Evolutionary conservation across 2,329 filamentous ascomycete genomes (phyloP).

Genomic region (Akanthomyces uredinophilus): DNA sequence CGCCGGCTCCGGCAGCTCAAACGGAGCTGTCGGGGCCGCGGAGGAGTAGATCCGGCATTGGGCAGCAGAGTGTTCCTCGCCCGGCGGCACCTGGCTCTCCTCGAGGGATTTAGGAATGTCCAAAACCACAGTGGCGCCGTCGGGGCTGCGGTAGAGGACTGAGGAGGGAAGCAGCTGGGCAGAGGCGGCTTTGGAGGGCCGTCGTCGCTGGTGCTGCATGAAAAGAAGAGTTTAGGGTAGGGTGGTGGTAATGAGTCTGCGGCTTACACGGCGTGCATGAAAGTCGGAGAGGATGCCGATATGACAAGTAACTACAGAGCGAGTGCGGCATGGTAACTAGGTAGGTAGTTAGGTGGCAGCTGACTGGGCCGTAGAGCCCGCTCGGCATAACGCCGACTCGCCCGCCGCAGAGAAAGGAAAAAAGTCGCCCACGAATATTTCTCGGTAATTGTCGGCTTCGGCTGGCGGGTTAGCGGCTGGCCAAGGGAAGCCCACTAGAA

Average conservation of each 20-base stretch:
- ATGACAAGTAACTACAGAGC: neutral
- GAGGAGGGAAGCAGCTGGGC: conserved; percentile 23
- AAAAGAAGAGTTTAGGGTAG: neutral
- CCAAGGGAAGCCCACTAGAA: neutral
- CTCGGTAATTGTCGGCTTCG: conserved; percentile 15
- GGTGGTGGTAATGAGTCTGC: neutral
- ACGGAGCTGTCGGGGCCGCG: conserved; percentile 39
- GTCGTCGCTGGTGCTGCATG: neutral
- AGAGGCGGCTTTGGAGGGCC: conserved; percentile 1
- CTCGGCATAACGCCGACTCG: conserved; percentile 11
- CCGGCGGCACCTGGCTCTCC: conserved; percentile 51
- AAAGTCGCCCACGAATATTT: neutral
- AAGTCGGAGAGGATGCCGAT: conserved; percentile 2
- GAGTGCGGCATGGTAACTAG: neutral
- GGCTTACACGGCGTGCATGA: conserved; percentile 4
- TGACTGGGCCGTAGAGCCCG: neutral
- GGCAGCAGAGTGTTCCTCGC: conserved; percentile 24
- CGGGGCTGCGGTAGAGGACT: conserved; percentile 29
- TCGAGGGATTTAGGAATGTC: conserved; percentile 69
- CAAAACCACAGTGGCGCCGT: conserved; percentile 50
- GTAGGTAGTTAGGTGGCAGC: no score
- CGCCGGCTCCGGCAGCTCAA: conserved; percentile 45
- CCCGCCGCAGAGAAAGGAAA: neutral
- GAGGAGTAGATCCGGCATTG: conserved; percentile 40
- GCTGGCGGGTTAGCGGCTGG: neutral